A percentile compares a stretch with the other conserved stretches of the same genome.
Evolutionary conservation across 2,329 filamentous ascomycete genomes (phyloP).

Genomic region (Neonectria magnoliae): DNA sequence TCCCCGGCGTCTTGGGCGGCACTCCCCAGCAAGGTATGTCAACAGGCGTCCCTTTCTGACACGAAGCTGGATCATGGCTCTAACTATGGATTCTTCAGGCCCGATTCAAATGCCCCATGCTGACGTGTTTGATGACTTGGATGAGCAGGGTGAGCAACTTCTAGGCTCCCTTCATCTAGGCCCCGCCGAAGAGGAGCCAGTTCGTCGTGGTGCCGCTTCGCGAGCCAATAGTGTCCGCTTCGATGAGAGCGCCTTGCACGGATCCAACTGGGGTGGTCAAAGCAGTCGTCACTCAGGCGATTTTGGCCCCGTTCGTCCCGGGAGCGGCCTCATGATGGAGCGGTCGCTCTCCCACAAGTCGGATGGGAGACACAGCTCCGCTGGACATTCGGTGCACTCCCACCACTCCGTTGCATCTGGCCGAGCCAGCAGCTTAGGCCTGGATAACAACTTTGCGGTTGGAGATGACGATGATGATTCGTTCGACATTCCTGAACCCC

Average conservation of each 20-base stretch:
- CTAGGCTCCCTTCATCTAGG: constrained; percentile 86
- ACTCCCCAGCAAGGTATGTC: constrained; percentile 85
- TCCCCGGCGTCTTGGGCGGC: constrained; percentile 84
- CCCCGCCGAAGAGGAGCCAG: constrained; percentile 81
- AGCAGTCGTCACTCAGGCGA: constrained; percentile 85
- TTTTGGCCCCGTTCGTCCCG: constrained; percentile 78
- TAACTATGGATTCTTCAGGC: constrained; percentile 61
- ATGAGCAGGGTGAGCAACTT: constrained; percentile 84
- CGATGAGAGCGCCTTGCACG: constrained; percentile 93
- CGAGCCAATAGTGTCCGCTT: constrained; percentile 97
- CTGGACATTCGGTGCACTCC: constrained; percentile 80
- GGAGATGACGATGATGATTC: constrained; percentile 75
- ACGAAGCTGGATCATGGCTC: constrained; percentile 13
- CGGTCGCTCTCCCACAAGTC: constrained; percentile 94
- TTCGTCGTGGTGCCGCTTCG: constrained; percentile 86
- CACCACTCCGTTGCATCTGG: constrained; percentile 78
- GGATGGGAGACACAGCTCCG: constrained; percentile 92
- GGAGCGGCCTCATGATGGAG: constrained; percentile 89
- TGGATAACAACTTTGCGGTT: constrained; percentile 75
- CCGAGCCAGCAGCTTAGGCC: constrained; percentile 86
- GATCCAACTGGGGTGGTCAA: constrained; percentile 82
- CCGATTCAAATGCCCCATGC: constrained; percentile 81
- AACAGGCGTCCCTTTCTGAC: background rate
- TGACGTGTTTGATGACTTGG: constrained; percentile 89
- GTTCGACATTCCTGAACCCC: constrained; percentile 76